These are phyloP conservation scores for Moesziomyces sp. DNA, from an alignment of 1,284 basidiomycete genomes.

Conservation along the genomic window DNA sequence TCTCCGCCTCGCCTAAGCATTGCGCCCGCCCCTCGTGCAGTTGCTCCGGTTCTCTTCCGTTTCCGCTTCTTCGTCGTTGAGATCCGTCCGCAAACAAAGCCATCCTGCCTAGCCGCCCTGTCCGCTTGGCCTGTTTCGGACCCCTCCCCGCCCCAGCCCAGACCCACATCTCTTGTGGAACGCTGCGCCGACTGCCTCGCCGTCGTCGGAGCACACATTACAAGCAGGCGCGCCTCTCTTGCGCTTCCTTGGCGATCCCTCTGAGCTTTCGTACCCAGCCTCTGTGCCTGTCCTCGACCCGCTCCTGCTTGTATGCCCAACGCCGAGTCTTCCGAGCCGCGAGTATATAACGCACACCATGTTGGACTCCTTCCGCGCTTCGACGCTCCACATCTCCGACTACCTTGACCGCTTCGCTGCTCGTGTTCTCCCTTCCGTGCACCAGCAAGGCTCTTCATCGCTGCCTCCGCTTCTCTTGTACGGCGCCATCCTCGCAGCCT, in stretches of 20 bases:
- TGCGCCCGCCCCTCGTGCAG: conserved; percentile 11
- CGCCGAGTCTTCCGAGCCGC: neutral
- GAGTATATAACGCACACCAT: conserved; percentile 21
- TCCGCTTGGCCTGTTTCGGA: neutral
- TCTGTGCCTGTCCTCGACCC: neutral
- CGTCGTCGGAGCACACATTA: no score
- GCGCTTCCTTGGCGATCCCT: neutral
- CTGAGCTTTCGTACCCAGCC: neutral
- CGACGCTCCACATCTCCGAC: conserved; percentile 20
- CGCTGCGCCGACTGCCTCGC: no score
- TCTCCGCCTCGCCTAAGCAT: conserved; percentile 22
- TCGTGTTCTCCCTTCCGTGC: conserved; percentile 4
- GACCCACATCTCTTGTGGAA: no score
- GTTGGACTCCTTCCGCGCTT: conserved; percentile 23
- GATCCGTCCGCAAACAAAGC: neutral
- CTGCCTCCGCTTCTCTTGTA: conserved; percentile 21
- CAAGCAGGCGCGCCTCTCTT: neutral
- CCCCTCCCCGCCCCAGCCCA: neutral
- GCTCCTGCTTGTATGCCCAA: neutral
- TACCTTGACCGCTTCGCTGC: conserved; percentile 20
- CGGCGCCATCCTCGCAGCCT: conserved; percentile 20
- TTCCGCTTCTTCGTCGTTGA: neutral
- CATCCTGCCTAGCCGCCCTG: no score
- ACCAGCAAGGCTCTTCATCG: neutral
- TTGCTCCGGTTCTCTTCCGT: neutral